Evolutionary conservation across 257 asterid genomes (phyloP), one percentile per base, ranked within the genome.

Genomic region (Echium plantagineum): DNA sequence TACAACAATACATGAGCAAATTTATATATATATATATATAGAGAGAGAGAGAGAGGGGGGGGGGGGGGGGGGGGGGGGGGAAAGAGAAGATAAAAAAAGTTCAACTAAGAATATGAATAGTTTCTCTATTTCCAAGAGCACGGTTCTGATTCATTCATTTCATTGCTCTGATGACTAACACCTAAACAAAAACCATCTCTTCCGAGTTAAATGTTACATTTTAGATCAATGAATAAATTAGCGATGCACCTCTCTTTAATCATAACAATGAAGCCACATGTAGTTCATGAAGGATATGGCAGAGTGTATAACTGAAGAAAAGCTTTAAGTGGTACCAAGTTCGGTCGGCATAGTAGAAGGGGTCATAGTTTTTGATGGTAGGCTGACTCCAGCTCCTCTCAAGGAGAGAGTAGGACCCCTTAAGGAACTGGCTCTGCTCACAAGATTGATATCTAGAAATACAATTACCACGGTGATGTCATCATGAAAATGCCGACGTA

Each of bases 401-500:
- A 79, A 28, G 28, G 79, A 75, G 59, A 75, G 3, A 13, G 75
- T 66, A 5, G 79, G 79, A 28, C 77, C 77, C 60, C 55, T 75
- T 48, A 72, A 55, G 17, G 75, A 72, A 60, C 77, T 73, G 52
- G 81, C 81, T 68, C 75, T 73, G 58, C 77, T 75, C 67, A 75
- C 77, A 21, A 79, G 79, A 66, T 62, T 72, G 5, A 77, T 62
- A 49, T 72, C 81, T 15, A 79, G 69, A 60, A 70, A 75, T 42
- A 75, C 63, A 13, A 79, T 79, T 16, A 79, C 46, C 15, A 79
- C 85, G 0, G 82, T 70, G 60, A 79, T 76, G 69, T 79, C 82
- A 47, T 76, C 82, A 42, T 79, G 85, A 59, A 75, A 79, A 73
- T 75, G 81, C 49, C 81, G 59, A 12, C 85, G 65, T 51, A 75